Evolutionary conservation across 2,329 filamentous ascomycete genomes (phyloP), one percentile per base, ranked within the genome.

Genomic region (Penicillium janthinellum): DNA sequence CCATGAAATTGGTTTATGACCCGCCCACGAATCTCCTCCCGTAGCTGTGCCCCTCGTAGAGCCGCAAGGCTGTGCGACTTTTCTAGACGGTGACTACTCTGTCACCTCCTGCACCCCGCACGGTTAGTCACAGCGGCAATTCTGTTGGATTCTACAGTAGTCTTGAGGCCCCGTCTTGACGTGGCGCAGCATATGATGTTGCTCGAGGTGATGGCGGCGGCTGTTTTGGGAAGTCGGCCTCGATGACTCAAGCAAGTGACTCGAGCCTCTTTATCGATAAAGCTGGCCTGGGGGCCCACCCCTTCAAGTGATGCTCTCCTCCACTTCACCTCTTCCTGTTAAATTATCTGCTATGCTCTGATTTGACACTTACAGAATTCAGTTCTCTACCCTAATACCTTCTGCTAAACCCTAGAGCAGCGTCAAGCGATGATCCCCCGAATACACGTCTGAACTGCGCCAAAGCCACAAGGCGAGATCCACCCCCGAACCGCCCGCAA

Each of bases 381-480:
- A 22, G 35, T 35, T 20, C 28, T 59, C 34, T 10, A 6, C 8
- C n/a, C 20, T 6, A 28, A 3, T 31, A 22, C 20, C 22, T 57
- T 54, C 54, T 42, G 51, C 5, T 20, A 54, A 45, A 31, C 41
- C 37, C 52, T 35, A 52, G 39, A 60, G 52, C 57, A 61, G 51
- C 61, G 48, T 51, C 54, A 61, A 71, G 74, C 62, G 65, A 79
- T 79, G 77, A 78, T 79, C 64, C 66, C 72, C 65, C 77, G 77
- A 79, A 79, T 79, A 79, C 71, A 70, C 57, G 55, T 67, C 47
- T 75, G 69, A 76, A 66, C 68, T 70, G 73, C 70, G 71, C 67
- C 60, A 59, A 20, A 64, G n/a, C 55, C 63, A 66, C 67, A 67
- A 67, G 73, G 76, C 75, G 75, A 75, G 52, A 57, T 67, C 60